Conservation (phyloP, 306 rosid genomes). For the Prunus mume region DNA sequence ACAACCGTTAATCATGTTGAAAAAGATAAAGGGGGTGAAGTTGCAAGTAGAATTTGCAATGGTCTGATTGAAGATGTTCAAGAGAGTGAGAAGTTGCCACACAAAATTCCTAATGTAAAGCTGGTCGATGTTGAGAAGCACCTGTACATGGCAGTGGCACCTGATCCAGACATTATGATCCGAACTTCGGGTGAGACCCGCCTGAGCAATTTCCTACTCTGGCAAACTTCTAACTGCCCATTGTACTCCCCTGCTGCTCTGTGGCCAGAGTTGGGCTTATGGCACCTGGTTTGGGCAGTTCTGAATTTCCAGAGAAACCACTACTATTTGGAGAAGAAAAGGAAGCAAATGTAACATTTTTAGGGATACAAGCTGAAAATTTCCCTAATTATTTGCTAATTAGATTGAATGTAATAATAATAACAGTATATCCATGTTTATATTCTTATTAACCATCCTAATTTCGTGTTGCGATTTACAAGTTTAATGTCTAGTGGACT, state of each 20-base stretch:
- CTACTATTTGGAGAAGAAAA: conserved; percentile 59
- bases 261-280: conserved; percentile 76
- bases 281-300: conserved; percentile 66
- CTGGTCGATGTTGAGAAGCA: conserved; percentile 59
- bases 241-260: conserved; percentile 63
- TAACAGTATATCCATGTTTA: no score
- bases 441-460: background rate
- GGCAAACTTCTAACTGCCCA: conserved; percentile 64
- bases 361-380: background rate
- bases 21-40: conserved; percentile 8
- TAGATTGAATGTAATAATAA: no score
- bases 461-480: background rate
- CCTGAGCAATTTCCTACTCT: conserved; percentile 78
- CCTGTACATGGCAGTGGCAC: conserved; percentile 74
- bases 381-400: background rate
- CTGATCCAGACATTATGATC: conserved; percentile 69
- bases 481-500: background rate
- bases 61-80: conserved; percentile 23
- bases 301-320: conserved; percentile 60
- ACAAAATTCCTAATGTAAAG: conserved; percentile 38
- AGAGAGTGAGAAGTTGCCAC: conserved; percentile 12
- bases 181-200: conserved; percentile 67
- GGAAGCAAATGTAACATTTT: conserved; percentile 26
- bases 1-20: background rate
- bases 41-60: conserved; percentile 27